These are phyloP conservation scores for Zymoseptoria tritici DNA, from an alignment of 2,329 filamentous ascomycete species.

Conservation along the genomic window DNA sequence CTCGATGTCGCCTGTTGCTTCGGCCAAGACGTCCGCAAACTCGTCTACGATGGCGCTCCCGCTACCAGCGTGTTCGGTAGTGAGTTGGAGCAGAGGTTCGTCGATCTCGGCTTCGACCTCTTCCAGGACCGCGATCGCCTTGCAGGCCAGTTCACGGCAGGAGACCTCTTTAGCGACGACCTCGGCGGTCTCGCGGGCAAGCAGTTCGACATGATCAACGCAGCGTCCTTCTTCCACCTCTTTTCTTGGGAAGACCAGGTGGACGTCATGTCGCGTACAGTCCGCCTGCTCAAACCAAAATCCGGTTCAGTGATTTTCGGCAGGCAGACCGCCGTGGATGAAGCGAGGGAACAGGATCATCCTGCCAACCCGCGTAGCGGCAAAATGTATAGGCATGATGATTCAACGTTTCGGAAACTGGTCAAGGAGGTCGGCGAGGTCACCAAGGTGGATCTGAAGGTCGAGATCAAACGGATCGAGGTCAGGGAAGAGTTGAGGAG, in stretches of 20 bases:
- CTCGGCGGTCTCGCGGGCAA: slow-evolving; percentile 32
- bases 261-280: slow-evolving; percentile 27
- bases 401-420: slow-evolving; percentile 30
- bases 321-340: slow-evolving; percentile 30
- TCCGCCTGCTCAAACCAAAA: slow-evolving; percentile 29
- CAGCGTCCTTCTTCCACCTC: slow-evolving; percentile 39
- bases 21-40: slow-evolving; percentile 34
- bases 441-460: slow-evolving; percentile 31
- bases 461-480: slow-evolving; percentile 17
- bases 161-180: slow-evolving; percentile 29
- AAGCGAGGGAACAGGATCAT: slow-evolving; percentile 22
- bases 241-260: slow-evolving; percentile 37
- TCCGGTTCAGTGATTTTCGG: slow-evolving; percentile 34
- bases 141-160: slow-evolving; percentile 26
- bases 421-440: slow-evolving; percentile 35
- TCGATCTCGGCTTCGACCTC: slow-evolving; percentile 33
- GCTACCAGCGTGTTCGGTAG: slow-evolving; percentile 26
- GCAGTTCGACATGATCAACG: slow-evolving; percentile 35
- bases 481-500: not conserved
- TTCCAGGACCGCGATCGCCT: slow-evolving; percentile 31
- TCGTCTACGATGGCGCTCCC: slow-evolving; percentile 32
- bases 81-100: slow-evolving; percentile 29
- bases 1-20: slow-evolving; percentile 38
- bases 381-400: slow-evolving; percentile 32
- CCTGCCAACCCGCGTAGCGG: slow-evolving; percentile 12